These are phyloP conservation scores for Diaporthe velutina DNA, from an alignment of 2,329 filamentous ascomycete genomes.

Conservation along the genomic window DNA sequence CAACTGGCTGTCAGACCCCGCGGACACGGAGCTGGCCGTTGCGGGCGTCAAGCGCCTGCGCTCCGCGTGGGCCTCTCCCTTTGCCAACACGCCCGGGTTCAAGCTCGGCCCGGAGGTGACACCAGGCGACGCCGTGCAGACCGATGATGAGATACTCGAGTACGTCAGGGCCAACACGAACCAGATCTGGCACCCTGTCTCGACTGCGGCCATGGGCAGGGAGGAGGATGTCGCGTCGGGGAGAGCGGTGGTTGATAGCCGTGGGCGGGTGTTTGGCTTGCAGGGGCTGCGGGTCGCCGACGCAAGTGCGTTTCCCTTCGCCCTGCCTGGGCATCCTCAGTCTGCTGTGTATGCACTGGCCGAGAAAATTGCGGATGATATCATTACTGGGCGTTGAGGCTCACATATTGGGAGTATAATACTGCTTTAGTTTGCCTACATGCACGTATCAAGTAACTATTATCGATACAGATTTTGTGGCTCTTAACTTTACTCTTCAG, in stretches of 20 bases:
- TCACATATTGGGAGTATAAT: not conserved
- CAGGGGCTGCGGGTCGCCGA: conserved; percentile 61
- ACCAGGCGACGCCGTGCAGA: conserved; percentile 48
- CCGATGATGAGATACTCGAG: conserved; percentile 43
- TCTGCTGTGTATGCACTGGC: conserved; percentile 65
- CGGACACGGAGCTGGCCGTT: conserved; percentile 36
- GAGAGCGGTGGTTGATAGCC: conserved; percentile 56
- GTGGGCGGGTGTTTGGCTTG: conserved; percentile 61
- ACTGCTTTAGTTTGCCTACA: not conserved
- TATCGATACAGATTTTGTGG: not conserved
- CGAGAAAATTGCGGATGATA: conserved; percentile 47
- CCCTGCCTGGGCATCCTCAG: conserved; percentile 60
- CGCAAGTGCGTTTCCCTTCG: conserved; percentile 61
- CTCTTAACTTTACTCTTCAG: too few species aligned
- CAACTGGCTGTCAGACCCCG: conserved; percentile 49
- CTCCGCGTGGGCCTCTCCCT: conserved; percentile 23
- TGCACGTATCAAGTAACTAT: not conserved
- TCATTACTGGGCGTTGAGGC: not conserved
- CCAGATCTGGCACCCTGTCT: conserved; percentile 50
- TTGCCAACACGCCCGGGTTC: conserved; percentile 41
- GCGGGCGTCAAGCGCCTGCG: conserved; percentile 46
- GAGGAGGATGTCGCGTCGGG: conserved; percentile 45
- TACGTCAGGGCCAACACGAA: conserved; percentile 45
- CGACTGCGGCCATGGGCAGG: conserved; percentile 60
- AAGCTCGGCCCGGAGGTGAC: conserved; percentile 47